These are phyloP conservation scores for Uromyces viciae-fabae DNA, from an alignment of 1,284 basidiomycete species.

Conservation along the genomic window DNA sequence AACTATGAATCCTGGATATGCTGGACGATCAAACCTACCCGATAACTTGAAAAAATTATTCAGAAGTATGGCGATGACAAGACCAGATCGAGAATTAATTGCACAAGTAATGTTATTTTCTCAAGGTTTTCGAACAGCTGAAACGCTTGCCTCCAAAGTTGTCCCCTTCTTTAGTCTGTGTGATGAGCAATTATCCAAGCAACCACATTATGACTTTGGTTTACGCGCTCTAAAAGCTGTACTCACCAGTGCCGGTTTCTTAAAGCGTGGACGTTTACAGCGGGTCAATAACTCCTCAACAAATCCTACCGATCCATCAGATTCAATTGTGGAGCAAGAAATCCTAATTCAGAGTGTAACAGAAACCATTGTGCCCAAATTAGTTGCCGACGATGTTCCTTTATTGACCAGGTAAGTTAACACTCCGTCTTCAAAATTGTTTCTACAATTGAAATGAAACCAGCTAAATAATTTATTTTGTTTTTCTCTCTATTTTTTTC, in stretches of 20 bases:
- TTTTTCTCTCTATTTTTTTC: not conserved
- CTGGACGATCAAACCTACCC: conserved; percentile 91
- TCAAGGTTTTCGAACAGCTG: conserved; percentile 96
- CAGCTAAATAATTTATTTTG: conserved; percentile 1
- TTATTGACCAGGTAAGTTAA: conserved; percentile 73
- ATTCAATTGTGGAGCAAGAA: conserved; percentile 79
- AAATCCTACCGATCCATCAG: conserved; percentile 62
- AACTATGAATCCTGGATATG: conserved; percentile 95
- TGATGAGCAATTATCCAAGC: conserved; percentile 89
- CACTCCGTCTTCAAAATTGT: not conserved
- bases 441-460: not conserved
- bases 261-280: conserved; percentile 84
- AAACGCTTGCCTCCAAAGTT: conserved; percentile 90
- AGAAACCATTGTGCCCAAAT: conserved; percentile 96
- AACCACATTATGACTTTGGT: conserved; percentile 99
- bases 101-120: conserved; percentile 99
- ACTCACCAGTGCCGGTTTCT: conserved; percentile 89
- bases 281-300: conserved; percentile 55
- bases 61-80: conserved; percentile 98
- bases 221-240: conserved; percentile 96
- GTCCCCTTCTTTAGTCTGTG: conserved; percentile 99
- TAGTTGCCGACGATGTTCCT: conserved; percentile 95
- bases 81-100: conserved; percentile 94
- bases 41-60: conserved; percentile 92
- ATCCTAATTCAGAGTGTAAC: conserved; percentile 99